These are phyloP conservation scores for Caloboletus inedulis DNA, from an alignment of 1,284 basidiomycete genomes.

Conservation along the genomic window DNA sequence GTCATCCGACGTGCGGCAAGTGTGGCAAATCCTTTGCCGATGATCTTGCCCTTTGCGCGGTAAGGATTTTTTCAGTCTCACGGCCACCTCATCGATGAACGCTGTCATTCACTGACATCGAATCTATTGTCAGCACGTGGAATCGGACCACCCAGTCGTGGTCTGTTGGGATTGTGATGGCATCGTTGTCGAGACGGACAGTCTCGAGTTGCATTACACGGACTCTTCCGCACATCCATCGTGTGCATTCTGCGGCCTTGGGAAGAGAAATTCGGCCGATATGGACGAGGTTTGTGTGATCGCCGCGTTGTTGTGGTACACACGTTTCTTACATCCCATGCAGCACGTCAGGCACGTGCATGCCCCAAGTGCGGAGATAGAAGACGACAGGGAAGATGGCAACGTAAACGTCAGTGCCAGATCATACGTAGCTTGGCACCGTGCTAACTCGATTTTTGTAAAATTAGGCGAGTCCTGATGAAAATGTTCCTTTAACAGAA, in stretches of 20 bases:
- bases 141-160: conserved; percentile 24
- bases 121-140: conserved; percentile 19
- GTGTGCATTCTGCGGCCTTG: conserved; percentile 22
- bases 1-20: conserved; percentile 26
- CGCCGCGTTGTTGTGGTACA: not conserved
- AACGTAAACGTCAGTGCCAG: conserved; percentile 7
- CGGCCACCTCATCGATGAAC: not conserved
- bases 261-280: conserved; percentile 14
- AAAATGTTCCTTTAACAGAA: not conserved
- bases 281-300: conserved; percentile 24
- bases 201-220: conserved; percentile 25
- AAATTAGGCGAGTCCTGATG: conserved; percentile 3
- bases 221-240: conserved; percentile 29
- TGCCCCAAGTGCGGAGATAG: conserved; percentile 5
- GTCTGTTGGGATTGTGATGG: conserved; percentile 33
- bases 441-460: conserved; percentile 9
- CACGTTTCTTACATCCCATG: conserved; percentile 5
- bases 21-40: conserved; percentile 24
- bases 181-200: conserved; percentile 20
- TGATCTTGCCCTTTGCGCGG: conserved; percentile 19
- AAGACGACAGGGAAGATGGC: not conserved
- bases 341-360: conserved; percentile 26
- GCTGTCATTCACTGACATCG: not conserved
- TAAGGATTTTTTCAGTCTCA: conserved; percentile 12
- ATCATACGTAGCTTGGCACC: not conserved